Evolutionary conservation across 176 grass and related monocot species (phyloP).

Genomic region (Miscanthus lutarioriparius): DNA sequence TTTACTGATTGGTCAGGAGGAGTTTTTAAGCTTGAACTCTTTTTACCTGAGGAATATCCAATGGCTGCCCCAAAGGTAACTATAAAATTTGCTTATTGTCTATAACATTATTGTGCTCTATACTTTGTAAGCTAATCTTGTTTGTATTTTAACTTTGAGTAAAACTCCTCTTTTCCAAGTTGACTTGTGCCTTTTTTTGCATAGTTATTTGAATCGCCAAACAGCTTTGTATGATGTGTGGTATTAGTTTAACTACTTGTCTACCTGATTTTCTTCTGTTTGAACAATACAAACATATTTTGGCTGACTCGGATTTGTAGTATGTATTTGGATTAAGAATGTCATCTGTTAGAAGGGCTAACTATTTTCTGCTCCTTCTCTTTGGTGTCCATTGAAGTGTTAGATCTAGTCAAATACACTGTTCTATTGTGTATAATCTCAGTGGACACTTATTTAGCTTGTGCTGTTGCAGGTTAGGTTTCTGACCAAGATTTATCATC

Average conservation of each 20-base stretch:
- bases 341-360: background rate
- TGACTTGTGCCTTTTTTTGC: background rate
- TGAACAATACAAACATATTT: background rate
- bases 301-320: conserved; percentile 7
- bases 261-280: conserved; percentile 5
- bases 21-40: conserved; percentile 97
- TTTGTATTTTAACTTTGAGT: background rate
- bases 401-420: conserved; percentile 1
- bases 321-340: background rate
- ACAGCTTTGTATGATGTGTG: background rate
- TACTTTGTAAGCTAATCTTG: background rate
- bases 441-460: background rate
- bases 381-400: background rate
- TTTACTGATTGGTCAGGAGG: conserved; percentile 55
- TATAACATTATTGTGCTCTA: background rate
- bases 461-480: conserved; percentile 79
- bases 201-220: background rate
- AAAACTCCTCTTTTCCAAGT: conserved; percentile 10
- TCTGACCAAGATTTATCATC: conserved; percentile 98
- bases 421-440: background rate
- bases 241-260: background rate
- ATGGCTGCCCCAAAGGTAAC: conserved; percentile 96
- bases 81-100: background rate
- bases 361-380: background rate
- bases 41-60: conserved; percentile 99